Conservation (phyloP, 163 green algal genomes). For the Volvox carteri region DNA sequence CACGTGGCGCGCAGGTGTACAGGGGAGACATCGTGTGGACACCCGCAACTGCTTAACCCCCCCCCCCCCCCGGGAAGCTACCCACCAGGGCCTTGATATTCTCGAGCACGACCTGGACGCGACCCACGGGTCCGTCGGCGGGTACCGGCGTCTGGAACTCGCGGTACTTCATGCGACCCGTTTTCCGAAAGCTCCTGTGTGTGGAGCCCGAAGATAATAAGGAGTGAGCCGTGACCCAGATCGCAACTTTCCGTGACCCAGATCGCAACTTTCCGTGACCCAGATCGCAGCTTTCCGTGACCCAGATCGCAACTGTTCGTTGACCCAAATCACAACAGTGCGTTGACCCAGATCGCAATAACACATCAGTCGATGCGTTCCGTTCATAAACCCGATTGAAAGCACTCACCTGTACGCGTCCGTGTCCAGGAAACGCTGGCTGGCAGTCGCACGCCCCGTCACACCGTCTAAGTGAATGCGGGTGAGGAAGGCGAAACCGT, state of each 20-base stretch:
- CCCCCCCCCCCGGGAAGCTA: not conserved
- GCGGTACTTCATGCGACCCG: slow-evolving; percentile 56
- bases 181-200: slow-evolving; percentile 58
- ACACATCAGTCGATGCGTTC: too few species aligned
- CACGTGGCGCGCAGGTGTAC: too few species aligned
- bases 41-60: not conserved
- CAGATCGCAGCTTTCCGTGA: too few species aligned
- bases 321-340: too few species aligned
- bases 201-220: too few species aligned
- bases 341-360: too few species aligned
- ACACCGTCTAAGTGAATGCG: not conserved
- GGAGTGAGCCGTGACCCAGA: too few species aligned
- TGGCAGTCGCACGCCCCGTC: slow-evolving; percentile 16
- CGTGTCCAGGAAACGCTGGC: slow-evolving; percentile 56
- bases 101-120: slow-evolving; percentile 42
- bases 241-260: too few species aligned
- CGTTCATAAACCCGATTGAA: too few species aligned
- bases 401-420: slow-evolving; percentile 62
- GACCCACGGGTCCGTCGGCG: not conserved
- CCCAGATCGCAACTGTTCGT: too few species aligned
- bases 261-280: too few species aligned
- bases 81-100: slow-evolving; percentile 53
- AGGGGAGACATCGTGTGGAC: too few species aligned
- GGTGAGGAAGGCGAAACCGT: slow-evolving; percentile 24
- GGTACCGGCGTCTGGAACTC: slow-evolving; percentile 59